phyloP scores from a whole-genome alignment of 2,329 filamentous ascomycete genomes.

The Botrytis squamosa region DNA sequence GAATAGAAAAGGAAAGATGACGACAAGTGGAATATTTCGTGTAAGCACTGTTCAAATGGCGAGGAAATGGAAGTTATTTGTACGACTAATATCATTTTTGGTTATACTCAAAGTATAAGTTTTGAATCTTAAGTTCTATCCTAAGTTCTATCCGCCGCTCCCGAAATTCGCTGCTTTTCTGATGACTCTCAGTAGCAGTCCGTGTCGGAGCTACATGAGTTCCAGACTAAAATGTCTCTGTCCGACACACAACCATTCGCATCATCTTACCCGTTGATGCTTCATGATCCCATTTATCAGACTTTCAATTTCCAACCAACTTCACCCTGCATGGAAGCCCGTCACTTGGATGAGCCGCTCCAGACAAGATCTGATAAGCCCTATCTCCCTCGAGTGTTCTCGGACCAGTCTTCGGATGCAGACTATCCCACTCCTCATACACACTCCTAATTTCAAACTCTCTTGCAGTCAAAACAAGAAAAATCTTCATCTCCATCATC shows the following conservation, averaged over 20 bases:
- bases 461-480: background rate
- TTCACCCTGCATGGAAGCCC: background rate
- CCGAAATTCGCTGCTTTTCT: background rate
- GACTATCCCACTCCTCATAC: background rate
- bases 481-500: background rate
- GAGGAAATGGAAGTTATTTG: fast-evolving
- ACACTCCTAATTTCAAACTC: background rate
- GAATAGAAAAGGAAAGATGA: background rate
- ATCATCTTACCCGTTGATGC: background rate
- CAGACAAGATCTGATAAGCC: background rate
- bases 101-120: background rate
- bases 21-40: background rate
- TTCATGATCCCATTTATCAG: background rate
- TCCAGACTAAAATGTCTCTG: background rate
- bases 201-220: background rate
- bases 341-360: background rate
- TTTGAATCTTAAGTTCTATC: background rate
- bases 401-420: background rate
- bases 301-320: background rate
- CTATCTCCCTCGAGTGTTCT: background rate
- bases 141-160: background rate
- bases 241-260: background rate
- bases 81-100: background rate
- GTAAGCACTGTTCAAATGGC: fast-evolving
- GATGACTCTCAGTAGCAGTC: background rate